Base-by-base conservation (phyloP, 2,329 filamentous ascomycete genomes). In the Grosmannia serpens region DNA sequence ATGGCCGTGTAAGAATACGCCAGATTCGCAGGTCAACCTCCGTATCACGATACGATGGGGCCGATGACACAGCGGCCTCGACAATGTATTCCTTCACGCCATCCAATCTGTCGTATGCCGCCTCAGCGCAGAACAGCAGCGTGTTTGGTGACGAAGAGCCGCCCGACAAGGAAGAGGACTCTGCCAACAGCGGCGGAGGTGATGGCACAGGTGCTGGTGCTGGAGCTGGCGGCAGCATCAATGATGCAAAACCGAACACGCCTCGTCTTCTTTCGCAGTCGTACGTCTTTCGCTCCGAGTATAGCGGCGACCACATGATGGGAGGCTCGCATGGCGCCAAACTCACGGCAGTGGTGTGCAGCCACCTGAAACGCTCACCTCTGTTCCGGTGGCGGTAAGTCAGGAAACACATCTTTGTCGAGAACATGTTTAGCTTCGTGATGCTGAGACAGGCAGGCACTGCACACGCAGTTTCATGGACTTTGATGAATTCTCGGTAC, bases 401-500 rank as follows among this genome's bases (percentile, higher is more conserved):
- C 6, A 4, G 10, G 9, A n/a, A 2, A 13, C 4, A 31, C 13
- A 15, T 17, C 8, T 9, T 9, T 4, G 11, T 5, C n/a, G 20
- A 20, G n/a, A n/a, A 27, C 15, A 41, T 13, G 15, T n/a, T 9
- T 10, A 10, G 27, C 11, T 4, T 24, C n/a, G 53, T 26, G 17
- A 26, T 38, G 41, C 31, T 52, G n/a, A 52, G 9, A 44, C 9
- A 13, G 8, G 20, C 35, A 57, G 55, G 10, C 55, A 57, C 20
- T 44, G 22, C 17, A 2, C 8, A 8, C 24, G 35, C 3, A 29
- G 6, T 1, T 26, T 17, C 6, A 57, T 57, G 55, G 26, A 53
- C 26, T 57, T 57, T 57, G 55, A 57, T 1, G 55, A 57, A 3
- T 57, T 57, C 17, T 57, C 55, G n/a, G 55, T 57, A 44, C 6